Base-by-base conservation (phyloP, 306 rosid species). In the Bauhinia variegata region DNA sequence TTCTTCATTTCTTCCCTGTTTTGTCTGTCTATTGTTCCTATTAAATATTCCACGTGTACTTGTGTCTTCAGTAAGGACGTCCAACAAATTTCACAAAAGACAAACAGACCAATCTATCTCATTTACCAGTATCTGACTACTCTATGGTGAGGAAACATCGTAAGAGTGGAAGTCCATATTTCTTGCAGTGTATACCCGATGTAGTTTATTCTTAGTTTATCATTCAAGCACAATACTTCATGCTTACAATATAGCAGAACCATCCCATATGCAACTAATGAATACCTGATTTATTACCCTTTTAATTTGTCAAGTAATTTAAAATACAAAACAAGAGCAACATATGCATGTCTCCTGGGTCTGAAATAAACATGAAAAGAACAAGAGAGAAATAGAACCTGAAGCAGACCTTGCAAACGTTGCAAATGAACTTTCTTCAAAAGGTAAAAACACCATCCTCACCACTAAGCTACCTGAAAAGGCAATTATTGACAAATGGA, bases 341-440 rank as follows among this genome's bases (percentile, higher is more conserved):
- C 16, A 65, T 51, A 63, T 36, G 14, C 44, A 15, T 6, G 51
- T 60, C 67, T 69, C 73, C 23, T 2, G 5, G 9, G 13, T 43
- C 53, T 66, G 65, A 61, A 23, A 56, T 18, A 39, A 34, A 67
- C 5, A 64, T 57, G 6, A 56, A 34, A 68, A 6, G 70, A 67
- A 73, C 51, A 70, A 73, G 85, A 78, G 74, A 71, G 91, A 76
- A 84, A 36, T 70, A 73, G 82, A 84, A 93, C 98, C 96, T 89
- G 98, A 93, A 48, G 91, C 96, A 68, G 87, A 93, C 96, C 89
- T 89, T 76, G 97, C 97, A 89, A 93, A 93, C 58, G 98, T 80
- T 57, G 90, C 65, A 44, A 77, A 93, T 34, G 97, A 84, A 80
- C 97, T 93, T 82, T 93, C 98, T 86, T 93, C 98, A 56, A 89